Base-by-base conservation (phyloP, 208 protist species). In the Wallacemonas sp. region DNA sequence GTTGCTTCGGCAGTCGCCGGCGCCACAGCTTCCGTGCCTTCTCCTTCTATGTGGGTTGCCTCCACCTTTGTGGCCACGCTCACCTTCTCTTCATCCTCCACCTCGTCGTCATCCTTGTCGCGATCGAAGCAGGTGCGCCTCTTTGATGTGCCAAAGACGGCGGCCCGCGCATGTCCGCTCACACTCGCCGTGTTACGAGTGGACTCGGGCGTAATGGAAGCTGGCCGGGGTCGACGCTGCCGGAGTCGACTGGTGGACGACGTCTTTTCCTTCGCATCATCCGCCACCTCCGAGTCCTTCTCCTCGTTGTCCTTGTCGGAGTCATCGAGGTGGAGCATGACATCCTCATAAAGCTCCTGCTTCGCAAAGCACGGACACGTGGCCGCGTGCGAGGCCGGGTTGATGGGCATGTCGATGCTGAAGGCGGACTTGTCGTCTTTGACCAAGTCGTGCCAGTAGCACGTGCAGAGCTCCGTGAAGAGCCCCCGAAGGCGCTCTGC, bases 381-480 rank as follows among this genome's bases (percentile, higher is more conserved):
- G 12, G 73, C 61, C 23, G 81, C 82, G 58, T 94, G 87, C 23
- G 87, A 76, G 30, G 84, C 70, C 1, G 87, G 84, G 72, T 91
- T 90, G 33, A 79, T 80, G 21, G 87, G 72, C 68, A 87, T 87
- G 16, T 71, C 76, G 21, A 89, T n/a, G 16, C 81, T 77, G 1
- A 61, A 62, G 16, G 70, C 54, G 46, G 21, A 8, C 24, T 43
- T 34, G 43, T 61, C 17, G 34, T 32, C 49, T 57, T 61, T 2
- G 16, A 27, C 54, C 24, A 78, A 77, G 26, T 71, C 60, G 6
- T 55, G 60, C 79, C 74, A 85, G 68, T 83, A 83, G 52, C 78
- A 83, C 33, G 69, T 60, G 63, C 78, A 83, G 23, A 57, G 44
- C 12, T 60, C 64, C 16, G 39, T 38, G 34, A 70, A 78, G 16